phyloP scores from a whole-genome alignment of 805 yeast species.

The Yarrowia sp. region DNA sequence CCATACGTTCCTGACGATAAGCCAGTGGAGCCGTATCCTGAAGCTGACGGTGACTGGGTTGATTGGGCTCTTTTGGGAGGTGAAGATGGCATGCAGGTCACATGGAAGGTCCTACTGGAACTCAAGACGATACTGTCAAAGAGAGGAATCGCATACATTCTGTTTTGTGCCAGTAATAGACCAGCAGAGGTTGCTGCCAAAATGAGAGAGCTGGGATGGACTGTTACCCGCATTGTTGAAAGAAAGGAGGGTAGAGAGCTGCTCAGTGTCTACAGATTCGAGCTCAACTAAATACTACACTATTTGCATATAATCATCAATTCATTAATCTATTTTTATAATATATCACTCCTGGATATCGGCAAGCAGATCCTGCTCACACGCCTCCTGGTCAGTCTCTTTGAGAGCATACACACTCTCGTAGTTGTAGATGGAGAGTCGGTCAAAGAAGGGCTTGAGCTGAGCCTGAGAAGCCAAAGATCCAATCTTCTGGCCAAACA shows the following conservation, averaged over 20 bases:
- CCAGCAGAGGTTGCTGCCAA: constrained; percentile 58
- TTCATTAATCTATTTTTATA: neutral
- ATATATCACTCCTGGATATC: constrained; percentile 43
- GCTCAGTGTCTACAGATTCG: constrained; percentile 67
- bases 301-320: neutral
- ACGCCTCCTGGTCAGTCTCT: constrained; percentile 44
- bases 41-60: constrained; percentile 65
- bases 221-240: constrained; percentile 49
- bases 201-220: constrained; percentile 57
- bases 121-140: constrained; percentile 54
- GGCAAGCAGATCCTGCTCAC: constrained; percentile 54
- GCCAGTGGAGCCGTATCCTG: constrained; percentile 55
- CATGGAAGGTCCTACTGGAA: constrained; percentile 57
- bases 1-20: constrained; percentile 90
- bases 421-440: constrained; percentile 60
- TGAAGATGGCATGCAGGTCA: constrained; percentile 82
- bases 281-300: neutral
- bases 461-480: constrained; percentile 45
- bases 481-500: constrained; percentile 34
- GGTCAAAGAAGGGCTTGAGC: constrained; percentile 63
- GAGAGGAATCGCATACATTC: constrained; percentile 76
- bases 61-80: constrained; percentile 93
- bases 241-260: constrained; percentile 97
- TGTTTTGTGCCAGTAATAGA: constrained; percentile 87
- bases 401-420: constrained; percentile 61